phyloP scores from a whole-genome alignment of 805 yeast species.

The Metschnikowia shivogae region DNA sequence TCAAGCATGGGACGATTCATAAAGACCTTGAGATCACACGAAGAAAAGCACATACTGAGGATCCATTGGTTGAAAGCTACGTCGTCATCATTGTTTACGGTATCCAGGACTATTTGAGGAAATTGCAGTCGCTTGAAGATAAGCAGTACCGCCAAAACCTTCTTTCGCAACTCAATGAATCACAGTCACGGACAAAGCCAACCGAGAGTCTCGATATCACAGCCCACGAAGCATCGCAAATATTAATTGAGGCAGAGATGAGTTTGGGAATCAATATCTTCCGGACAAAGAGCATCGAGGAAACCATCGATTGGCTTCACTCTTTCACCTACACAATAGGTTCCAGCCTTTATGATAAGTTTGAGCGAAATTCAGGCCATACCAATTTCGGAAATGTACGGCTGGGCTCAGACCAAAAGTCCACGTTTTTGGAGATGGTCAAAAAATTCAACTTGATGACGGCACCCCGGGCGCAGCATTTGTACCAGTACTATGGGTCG shows the following conservation, averaged over 20 bases:
- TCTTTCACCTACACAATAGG: conserved; percentile 54
- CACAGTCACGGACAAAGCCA: background rate
- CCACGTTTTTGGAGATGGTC: conserved; percentile 47
- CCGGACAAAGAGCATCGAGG: conserved; percentile 44
- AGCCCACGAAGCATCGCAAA: conserved; percentile 35
- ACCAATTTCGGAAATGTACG: conserved; percentile 52
- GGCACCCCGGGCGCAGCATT: conserved; percentile 43
- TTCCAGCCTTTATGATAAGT: conserved; percentile 48
- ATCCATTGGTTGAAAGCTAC: conserved; percentile 22
- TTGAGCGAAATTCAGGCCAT: conserved; percentile 49
- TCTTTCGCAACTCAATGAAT: conserved; percentile 11
- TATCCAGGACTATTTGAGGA: conserved; percentile 42
- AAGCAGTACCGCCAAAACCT: conserved; percentile 33
- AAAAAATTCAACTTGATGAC: conserved; percentile 59
- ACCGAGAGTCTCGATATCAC: conserved; percentile 10
- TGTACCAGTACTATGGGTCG: conserved; percentile 39
- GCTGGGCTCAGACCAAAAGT: conserved; percentile 48
- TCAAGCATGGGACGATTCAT: conserved; percentile 10
- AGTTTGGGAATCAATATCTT: conserved; percentile 47
- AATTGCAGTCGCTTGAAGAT: conserved; percentile 44
- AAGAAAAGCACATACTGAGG: conserved; percentile 8
- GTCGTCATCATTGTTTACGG: conserved; percentile 48
- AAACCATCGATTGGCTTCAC: conserved; percentile 49
- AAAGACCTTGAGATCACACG: conserved; percentile 9
- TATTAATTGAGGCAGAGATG: conserved; percentile 45